These are phyloP conservation scores for Fusarium annulatum DNA, from an alignment of 2,329 filamentous ascomycete species.

Conservation along the genomic window DNA sequence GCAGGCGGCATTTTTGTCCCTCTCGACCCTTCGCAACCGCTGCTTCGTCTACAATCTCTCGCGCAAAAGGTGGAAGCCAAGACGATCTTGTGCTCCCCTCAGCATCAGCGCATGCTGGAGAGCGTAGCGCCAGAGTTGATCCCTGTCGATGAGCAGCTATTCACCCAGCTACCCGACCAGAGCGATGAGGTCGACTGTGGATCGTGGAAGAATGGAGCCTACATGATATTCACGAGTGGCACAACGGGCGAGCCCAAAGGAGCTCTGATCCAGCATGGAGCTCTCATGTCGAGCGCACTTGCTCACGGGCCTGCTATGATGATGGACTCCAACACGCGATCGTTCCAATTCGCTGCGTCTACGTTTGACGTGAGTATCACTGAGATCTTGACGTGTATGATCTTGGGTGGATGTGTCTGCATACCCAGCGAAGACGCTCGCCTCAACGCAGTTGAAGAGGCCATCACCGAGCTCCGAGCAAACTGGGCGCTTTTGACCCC, in stretches of 20 bases:
- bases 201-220: slow-evolving; percentile 29
- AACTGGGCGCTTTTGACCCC: slow-evolving; percentile 40
- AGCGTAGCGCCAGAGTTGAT: slow-evolving; percentile 29
- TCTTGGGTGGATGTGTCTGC: slow-evolving; percentile 47
- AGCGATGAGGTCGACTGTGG: not conserved
- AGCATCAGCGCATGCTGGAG: slow-evolving; percentile 28
- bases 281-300: slow-evolving; percentile 31
- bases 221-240: slow-evolving; percentile 40
- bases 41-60: slow-evolving; percentile 27
- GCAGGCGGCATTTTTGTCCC: slow-evolving; percentile 42
- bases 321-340: slow-evolving; percentile 42
- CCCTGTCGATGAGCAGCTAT: slow-evolving; percentile 27
- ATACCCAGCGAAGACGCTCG: slow-evolving; percentile 54
- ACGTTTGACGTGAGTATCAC: slow-evolving; percentile 48
- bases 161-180: not conserved
- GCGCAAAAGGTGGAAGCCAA: slow-evolving; percentile 29
- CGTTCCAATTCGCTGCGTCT: slow-evolving; percentile 49
- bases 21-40: slow-evolving; percentile 37
- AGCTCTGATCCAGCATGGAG: slow-evolving; percentile 35
- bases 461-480: slow-evolving; percentile 26
- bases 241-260: slow-evolving; percentile 38
- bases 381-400: slow-evolving; percentile 34
- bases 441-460: slow-evolving; percentile 48
- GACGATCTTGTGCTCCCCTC: slow-evolving; percentile 36
- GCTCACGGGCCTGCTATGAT: slow-evolving; percentile 39